Evolutionary conservation across 176 grass and related monocot species (phyloP), one percentile per base, ranked within the genome.

Genomic region (Alopecurus myosuroides): DNA sequence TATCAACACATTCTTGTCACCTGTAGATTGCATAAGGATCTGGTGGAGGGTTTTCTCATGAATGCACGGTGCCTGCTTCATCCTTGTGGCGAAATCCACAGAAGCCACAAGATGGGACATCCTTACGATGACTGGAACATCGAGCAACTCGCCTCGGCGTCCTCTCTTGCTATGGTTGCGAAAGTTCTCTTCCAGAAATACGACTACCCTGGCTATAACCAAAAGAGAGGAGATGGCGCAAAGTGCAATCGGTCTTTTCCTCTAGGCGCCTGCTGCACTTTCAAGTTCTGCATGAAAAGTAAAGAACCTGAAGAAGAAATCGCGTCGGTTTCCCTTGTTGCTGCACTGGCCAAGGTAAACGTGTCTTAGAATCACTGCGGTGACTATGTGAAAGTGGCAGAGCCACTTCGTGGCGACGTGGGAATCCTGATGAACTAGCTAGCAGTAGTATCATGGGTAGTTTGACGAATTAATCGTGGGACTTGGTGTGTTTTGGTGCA

Each of bases 181-280:
- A 77, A 44, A 17, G 20, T 63, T 69, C 12, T 7, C 53, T 94
- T 94, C 13, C 56, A 36, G 0, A 94, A 56, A 6, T 22, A 72
- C 12, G 83, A 91, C 4, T 94, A 88, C 40, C 88, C 86, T 19
- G 86, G 88, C 33, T 94, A 94, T 37, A 72, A 76, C 12, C 78
- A 91, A 7, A 94, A 89, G 80, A 88, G 89, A 71, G 92, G 92
- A 25, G 76, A 86, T 72, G 83, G 83, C 6, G 0, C 17, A 23
- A 76, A 29, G 30, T 86, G 86, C 45, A 84, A 91, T 19, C 14
- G 55, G 9, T 28, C 79, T 20, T 91, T 94, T 22, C 25, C 2
- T 65, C 39, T 94, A 18, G 80, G 89, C 26, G 10, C 18, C 8
- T 81, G 79, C 50, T 77, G 61, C 79, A 89, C 81, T 19, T 89